Evolutionary conservation across 495 filamentous ascomycete genomes (phyloP), one percentile per base, ranked within the genome.

Genomic region (Neurospora sp.): DNA sequence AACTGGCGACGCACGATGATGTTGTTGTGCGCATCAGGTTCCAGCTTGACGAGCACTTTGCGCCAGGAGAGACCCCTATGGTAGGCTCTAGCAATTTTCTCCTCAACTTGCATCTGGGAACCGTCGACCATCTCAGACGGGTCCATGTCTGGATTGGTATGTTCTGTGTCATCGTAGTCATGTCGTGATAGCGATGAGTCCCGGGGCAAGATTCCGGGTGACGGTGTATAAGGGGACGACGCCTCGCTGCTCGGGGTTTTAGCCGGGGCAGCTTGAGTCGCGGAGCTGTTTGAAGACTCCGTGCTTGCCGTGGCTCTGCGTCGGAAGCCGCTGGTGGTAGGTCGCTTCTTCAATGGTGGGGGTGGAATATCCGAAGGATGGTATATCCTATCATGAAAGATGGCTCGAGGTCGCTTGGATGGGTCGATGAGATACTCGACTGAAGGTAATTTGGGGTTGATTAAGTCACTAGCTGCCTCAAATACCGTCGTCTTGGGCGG

Each of bases 11-110:
- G 91, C 22, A 99, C 96, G 73, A 97, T 91, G 72, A 99, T 95
- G 79, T 99, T 99, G 81, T 99, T 99, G 81, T 99, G 96, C 3
- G 96, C 96, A 85, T 99, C 96, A 1, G 96, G 96, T 79, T 99
- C 96, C 9, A 99, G 86, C 59, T 94, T 89, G 27, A 98, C 96
- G 10, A 99, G 88, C 3, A 98, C 96, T 79, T 99, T 99, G 12
- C 96, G 91, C 96, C 96, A 99, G 5, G 91, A 91, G 22, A 99
- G 82, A 74, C 91, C 92, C 8, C 89, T 87, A 79, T 99, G 96
- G 80, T 98, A 99, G 47, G 94, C 96, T 68, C 96, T 87, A 2
- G 96, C 95, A 71, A 99, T 99, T 79, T 98, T 98, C 78, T 99
- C 96, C 79, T 99, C 96, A 8, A 98, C 92, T 74, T 90, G 92